Percentiles rank a stretch among this genome's conserved stretches.
These are phyloP conservation scores for Phytopythium sindhum DNA, from an alignment of 352 stramenopile genomes.

Conservation along the genomic window DNA sequence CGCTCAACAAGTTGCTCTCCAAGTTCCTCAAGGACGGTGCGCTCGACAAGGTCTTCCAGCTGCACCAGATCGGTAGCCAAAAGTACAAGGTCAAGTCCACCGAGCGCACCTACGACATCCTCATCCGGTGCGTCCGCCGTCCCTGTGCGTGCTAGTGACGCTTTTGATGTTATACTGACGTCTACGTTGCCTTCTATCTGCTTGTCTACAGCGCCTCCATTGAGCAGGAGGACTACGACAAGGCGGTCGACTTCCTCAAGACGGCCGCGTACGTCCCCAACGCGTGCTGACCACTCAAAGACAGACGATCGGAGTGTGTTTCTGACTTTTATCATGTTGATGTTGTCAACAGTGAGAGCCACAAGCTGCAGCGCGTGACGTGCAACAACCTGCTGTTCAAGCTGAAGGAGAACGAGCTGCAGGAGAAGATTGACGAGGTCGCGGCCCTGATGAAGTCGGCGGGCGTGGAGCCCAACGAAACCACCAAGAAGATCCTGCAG, in stretches of 20 bases:
- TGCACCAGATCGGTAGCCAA: slow-evolving; percentile 70
- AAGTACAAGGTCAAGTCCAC: slow-evolving; percentile 85
- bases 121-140: slow-evolving; percentile 50
- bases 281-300: neutral
- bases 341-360: slow-evolving; percentile 34
- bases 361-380: slow-evolving; percentile 80
- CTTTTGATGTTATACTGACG: neutral
- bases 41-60: slow-evolving; percentile 73
- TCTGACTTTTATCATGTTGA: neutral
- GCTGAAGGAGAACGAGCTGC: slow-evolving; percentile 76
- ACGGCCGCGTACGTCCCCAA: slow-evolving; percentile 58
- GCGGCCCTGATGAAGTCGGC: slow-evolving; percentile 74
- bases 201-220: slow-evolving; percentile 48
- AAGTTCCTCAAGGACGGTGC: slow-evolving; percentile 81
- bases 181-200: neutral
- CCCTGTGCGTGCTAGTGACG: neutral
- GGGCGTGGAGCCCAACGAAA: slow-evolving; percentile 76
- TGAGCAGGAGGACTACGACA: slow-evolving; percentile 68
- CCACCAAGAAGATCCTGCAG: slow-evolving; percentile 81
- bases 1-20: slow-evolving; percentile 79
- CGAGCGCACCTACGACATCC: slow-evolving; percentile 81
- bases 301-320: neutral
- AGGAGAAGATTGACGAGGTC: slow-evolving; percentile 81
- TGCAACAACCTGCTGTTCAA: slow-evolving; percentile 87
- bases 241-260: slow-evolving; percentile 68